Percentiles rank a stretch among this genome's conserved stretches.
Evolutionary conservation across 108 stramenopile genomes (phyloP).

Genomic region (Nitzschia sp.): DNA sequence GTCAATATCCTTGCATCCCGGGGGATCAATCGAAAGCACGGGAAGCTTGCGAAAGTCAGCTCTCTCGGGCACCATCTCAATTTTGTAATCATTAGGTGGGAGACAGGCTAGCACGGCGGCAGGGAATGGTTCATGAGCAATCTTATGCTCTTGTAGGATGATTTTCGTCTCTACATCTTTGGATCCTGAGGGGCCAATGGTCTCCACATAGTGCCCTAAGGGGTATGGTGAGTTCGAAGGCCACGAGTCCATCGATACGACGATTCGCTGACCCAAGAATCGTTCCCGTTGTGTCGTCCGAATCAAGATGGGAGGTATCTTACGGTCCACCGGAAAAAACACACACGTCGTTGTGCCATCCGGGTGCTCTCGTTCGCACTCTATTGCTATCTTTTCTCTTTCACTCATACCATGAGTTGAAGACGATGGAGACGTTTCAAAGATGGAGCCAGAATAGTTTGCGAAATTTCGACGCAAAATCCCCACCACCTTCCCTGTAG

Average conservation of each 20-base stretch:
- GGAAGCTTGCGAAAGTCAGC: conserved; percentile 89
- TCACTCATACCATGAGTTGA: conserved; percentile 32
- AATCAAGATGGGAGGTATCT: conserved; percentile 81
- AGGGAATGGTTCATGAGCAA: conserved; percentile 95
- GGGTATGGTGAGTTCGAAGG: conserved; percentile 86
- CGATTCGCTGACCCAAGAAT: conserved; percentile 74
- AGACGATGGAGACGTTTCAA: conserved; percentile 5
- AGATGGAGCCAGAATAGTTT: conserved; percentile 77
- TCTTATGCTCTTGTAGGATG: conserved; percentile 91
- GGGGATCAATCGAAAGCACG: conserved; percentile 97
- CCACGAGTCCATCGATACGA: conserved; percentile 93
- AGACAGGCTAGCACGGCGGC: conserved; percentile 95
- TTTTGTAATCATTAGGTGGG: conserved; percentile 91
- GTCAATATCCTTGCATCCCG: conserved; percentile 99
- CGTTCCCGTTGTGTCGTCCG: conserved; percentile 78
- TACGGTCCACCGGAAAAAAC: conserved; percentile 91
- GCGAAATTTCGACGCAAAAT: conserved; percentile 84
- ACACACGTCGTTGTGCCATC: conserved; percentile 82
- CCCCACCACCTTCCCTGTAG: conserved; percentile 88
- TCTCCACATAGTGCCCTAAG: conserved; percentile 91
- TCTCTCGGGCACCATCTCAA: conserved; percentile 81
- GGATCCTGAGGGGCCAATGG: conserved; percentile 87
- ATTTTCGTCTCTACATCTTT: conserved; percentile 97
- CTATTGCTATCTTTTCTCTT: conserved; percentile 77
- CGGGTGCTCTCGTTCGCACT: conserved; percentile 70